Evolutionary conservation across 176 grass and related monocot genomes (phyloP), one percentile per base, ranked within the genome.

Genomic region (Phragmites australis): DNA sequence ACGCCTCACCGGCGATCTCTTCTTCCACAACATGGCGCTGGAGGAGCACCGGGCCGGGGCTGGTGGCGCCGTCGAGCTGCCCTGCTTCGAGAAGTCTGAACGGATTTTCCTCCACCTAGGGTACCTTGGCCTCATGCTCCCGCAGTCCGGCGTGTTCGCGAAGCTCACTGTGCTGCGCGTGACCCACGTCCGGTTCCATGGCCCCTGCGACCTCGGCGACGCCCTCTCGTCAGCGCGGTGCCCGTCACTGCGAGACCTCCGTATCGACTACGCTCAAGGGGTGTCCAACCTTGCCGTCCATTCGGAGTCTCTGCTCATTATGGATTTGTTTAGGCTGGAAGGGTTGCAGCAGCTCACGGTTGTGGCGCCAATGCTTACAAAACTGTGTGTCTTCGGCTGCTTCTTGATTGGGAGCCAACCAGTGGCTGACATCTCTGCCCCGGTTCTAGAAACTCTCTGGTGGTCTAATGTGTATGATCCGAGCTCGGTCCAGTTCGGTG

Each of bases 21-120:
- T 0, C 30, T 6, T 67, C 17, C 0, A 1, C 3, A 63, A 69
- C 17, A 1, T 3, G 9, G 14, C 8, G 19, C 17, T 15, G 11
- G 6, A n/a, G 26, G 25, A 30, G 9, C 1, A 5, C 9, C 17
- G 3, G 22, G 55, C n/a, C 9, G 30, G 7, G 19, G 37, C 2
- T 5, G 8, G 6, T 0, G 21, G 0, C 6, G 66, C 8, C 53
- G 5, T 82, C 47, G 14, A 48, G 29, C 44, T 82, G 21, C 55
- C 80, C 3, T 82, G 80, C 68, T 72, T 72, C 21, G 19, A 49
- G 13, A 63, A 60, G 80, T 29, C 54, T 19, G 6, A 10, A 1
- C 3, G 17, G 4, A 59, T 82, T 37, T 1, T 0, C 39, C 52
- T 72, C 43, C 0, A 23, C 29, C 10, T 82, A 4, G 30, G 9